Conservation (phyloP, 768 basidiomycete species). For the Leccinum pellstonianum region DNA sequence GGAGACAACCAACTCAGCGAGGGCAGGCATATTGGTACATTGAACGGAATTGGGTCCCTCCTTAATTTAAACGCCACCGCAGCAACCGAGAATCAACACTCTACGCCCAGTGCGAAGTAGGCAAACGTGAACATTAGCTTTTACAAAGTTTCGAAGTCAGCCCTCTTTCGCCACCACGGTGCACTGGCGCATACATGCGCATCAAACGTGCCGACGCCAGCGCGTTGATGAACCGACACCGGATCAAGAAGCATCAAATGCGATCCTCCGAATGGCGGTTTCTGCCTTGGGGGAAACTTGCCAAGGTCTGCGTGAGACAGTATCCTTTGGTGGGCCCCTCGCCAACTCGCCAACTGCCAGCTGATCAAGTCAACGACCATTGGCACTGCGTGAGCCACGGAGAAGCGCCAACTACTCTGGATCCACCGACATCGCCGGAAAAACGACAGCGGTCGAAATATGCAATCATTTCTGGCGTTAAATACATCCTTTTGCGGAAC, state of each 20-base stretch:
- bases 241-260: background rate
- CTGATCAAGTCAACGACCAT: background rate
- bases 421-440: slow-evolving; percentile 8
- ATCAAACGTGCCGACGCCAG: background rate
- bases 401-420: background rate
- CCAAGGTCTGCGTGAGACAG: background rate
- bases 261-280: background rate
- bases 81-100: background rate
- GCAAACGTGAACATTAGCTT: background rate
- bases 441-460: background rate
- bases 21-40: background rate
- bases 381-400: background rate
- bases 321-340: background rate
- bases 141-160: background rate
- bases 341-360: background rate
- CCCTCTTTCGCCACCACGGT: background rate
- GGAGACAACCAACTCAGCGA: background rate
- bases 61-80: background rate
- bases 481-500: background rate
- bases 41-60: background rate
- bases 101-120: background rate
- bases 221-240: background rate
- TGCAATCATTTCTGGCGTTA: background rate
- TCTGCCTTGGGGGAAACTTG: background rate
- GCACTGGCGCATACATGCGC: background rate